Base-by-base conservation (phyloP, 345 rosid species). In the Populus simonii region DNA sequence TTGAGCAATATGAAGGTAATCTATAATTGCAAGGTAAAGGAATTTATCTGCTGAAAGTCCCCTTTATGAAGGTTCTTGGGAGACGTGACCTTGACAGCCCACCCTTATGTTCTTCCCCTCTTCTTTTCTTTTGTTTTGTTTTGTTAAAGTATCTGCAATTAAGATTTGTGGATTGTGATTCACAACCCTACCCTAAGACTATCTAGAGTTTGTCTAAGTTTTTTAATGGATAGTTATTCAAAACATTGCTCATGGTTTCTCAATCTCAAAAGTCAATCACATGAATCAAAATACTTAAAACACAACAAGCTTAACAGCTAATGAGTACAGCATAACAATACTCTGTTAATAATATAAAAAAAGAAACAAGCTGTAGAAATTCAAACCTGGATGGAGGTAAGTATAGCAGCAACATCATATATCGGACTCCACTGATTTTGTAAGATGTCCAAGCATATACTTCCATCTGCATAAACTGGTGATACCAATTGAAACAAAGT, bases 371-470 rank as follows among this genome's bases (percentile, higher is more conserved):
- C 72, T 69, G 72, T 47, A 23, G 7, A 69, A 12, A 69, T 17
- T 69, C 53, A 23, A 72, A 95, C 99, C 94, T 95, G 99, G 80
- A 95, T 92, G 62, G 99, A 95, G 41, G 98, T 92, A 41, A 93
- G 98, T 83, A 95, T 93, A 68, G 98, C 99, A 70, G 98, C 98
- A 23, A 93, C 99, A 86, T 95, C 99, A 84, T 92, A 92, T 67
- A 95, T 95, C 8, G 99, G 99, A 87, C 97, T 93, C 97, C 99
- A 95, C 71, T 92, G 99, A 83, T 95, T 93, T 89, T 95, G 98
- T 66, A 93, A 83, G 83, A 92, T 95, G 81, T 95, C 98, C 86
- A 95, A 88, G 82, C 98, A 95, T 70, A 95, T 93, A 78, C 98
- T 95, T 76, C 99, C 99, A 83, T 93, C 99, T 4, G 98, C 99